Conservation (phyloP, 2,329 filamentous ascomycete species). For the Aspergillus thermomutatus region DNA sequence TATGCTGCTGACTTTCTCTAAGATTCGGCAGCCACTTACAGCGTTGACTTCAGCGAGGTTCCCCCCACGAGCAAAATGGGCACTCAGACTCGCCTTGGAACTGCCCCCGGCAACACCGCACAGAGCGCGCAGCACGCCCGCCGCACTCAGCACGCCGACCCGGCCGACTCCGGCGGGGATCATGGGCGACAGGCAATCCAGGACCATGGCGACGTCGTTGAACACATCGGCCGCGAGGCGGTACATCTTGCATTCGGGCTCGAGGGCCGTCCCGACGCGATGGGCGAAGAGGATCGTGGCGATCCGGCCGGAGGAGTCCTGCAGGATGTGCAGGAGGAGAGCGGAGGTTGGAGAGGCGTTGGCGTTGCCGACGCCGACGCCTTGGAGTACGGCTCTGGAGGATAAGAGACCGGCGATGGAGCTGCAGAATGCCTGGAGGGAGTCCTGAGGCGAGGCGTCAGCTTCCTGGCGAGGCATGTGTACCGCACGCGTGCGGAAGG, state of each 20-base stretch:
- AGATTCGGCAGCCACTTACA: constrained; percentile 41
- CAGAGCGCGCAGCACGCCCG: constrained; percentile 62
- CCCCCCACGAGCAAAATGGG: constrained; percentile 82
- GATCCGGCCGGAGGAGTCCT: constrained; percentile 75
- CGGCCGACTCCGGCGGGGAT: constrained; percentile 57
- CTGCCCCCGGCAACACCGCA: constrained; percentile 90
- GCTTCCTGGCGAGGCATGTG: background rate
- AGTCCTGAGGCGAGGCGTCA: constrained; percentile 28
- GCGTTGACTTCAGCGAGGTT: constrained; percentile 93
- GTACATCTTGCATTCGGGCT: constrained; percentile 88
- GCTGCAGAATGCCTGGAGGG: constrained; percentile 41
- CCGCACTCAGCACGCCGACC: constrained; percentile 57
- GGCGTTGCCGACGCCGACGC: constrained; percentile 80
- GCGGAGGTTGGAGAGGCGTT: constrained; percentile 75
- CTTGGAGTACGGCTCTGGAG: constrained; percentile 76
- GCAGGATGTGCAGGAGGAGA: constrained; percentile 76
- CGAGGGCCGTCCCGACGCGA: constrained; percentile 73
- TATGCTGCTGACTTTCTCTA: background rate
- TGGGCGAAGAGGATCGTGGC: constrained; percentile 87
- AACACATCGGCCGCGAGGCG: constrained; percentile 82
- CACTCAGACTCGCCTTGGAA: constrained; percentile 84
- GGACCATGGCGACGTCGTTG: constrained; percentile 80
- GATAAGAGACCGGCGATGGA: constrained; percentile 59
- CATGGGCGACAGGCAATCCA: constrained; percentile 78
- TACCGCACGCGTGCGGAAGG: background rate